Conservation (phyloP, 441 rosid genomes). For the Capsella rubella region DNA sequence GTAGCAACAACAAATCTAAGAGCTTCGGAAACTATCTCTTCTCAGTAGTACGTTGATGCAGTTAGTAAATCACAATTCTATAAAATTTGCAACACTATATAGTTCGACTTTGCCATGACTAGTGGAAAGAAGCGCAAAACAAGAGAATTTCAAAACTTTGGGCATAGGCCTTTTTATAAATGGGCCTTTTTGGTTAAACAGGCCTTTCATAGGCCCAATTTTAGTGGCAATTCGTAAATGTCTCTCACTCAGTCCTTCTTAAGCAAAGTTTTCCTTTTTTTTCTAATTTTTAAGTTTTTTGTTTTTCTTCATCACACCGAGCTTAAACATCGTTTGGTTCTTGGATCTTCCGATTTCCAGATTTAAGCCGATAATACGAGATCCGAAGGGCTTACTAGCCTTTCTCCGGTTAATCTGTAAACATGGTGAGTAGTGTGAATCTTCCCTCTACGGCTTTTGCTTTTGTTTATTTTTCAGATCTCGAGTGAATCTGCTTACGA, state of each 20-base stretch:
- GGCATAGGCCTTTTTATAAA: neutral
- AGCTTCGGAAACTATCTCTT: no score
- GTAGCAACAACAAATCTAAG: no score
- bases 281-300: slow-evolving; percentile 11
- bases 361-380: slow-evolving; percentile 32
- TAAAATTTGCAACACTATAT: no score
- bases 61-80: no score
- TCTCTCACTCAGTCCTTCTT: slow-evolving; percentile 6
- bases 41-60: no score
- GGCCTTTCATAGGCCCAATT: slow-evolving; percentile 23
- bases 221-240: slow-evolving; percentile 32
- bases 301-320: slow-evolving; percentile 21
- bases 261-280: slow-evolving; percentile 6
- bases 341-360: slow-evolving; percentile 38
- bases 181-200: neutral
- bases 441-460: slow-evolving; percentile 17
- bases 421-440: slow-evolving; percentile 65
- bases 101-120: no score
- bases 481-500: slow-evolving; percentile 51
- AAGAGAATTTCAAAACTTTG: neutral
- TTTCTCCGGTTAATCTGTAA: slow-evolving; percentile 43
- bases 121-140: no score
- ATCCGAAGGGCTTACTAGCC: slow-evolving; percentile 27
- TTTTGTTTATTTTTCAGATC: slow-evolving; percentile 55
- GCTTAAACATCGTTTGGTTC: slow-evolving; percentile 34